Conservation (phyloP, 2,329 filamentous ascomycete genomes). For the Paradendryphiella salina region DNA sequence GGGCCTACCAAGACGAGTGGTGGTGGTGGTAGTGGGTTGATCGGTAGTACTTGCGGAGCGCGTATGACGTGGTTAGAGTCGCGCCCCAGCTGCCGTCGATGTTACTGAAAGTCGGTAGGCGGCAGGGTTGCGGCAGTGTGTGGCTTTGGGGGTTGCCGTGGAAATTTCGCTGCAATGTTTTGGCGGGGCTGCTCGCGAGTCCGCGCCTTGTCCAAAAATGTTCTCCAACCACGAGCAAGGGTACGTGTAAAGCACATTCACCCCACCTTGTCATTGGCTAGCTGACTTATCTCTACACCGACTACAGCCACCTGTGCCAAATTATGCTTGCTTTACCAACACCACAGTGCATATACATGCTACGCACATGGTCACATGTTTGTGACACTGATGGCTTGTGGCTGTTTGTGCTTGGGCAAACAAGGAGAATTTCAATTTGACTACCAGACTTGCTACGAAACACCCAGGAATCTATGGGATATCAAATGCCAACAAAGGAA, state of each 20-base stretch:
- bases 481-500: slow-evolving; percentile 17
- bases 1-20: slow-evolving; percentile 2
- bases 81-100: slow-evolving; percentile 11
- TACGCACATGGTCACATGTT: neutral
- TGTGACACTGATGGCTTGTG: neutral
- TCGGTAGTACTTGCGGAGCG: slow-evolving; percentile 9
- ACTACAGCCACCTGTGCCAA: neutral
- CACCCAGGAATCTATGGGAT: slow-evolving; percentile 16
- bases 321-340: too few relatives aligned
- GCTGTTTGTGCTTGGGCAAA: neutral
- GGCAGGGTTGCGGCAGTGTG: slow-evolving; percentile 6
- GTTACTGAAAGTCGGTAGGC: slow-evolving; percentile 3
- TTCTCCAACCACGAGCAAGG: slow-evolving; percentile 14
- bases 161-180: slow-evolving; percentile 24
- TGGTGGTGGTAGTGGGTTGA: neutral
- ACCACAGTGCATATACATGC: too few relatives aligned
- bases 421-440: slow-evolving; percentile 7
- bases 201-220: slow-evolving; percentile 18
- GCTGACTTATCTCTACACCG: neutral
- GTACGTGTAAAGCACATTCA: slow-evolving; percentile 4
- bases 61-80: slow-evolving; percentile 13
- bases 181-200: slow-evolving; percentile 23
- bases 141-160: slow-evolving; percentile 16
- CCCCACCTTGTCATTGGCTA: slow-evolving; percentile 14
- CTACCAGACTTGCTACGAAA: slow-evolving; percentile 13